Evolutionary conservation across 2,329 filamentous ascomycete genomes (phyloP), one percentile per base, ranked within the genome.

Genomic region (Curvularia eragrostidis): DNA sequence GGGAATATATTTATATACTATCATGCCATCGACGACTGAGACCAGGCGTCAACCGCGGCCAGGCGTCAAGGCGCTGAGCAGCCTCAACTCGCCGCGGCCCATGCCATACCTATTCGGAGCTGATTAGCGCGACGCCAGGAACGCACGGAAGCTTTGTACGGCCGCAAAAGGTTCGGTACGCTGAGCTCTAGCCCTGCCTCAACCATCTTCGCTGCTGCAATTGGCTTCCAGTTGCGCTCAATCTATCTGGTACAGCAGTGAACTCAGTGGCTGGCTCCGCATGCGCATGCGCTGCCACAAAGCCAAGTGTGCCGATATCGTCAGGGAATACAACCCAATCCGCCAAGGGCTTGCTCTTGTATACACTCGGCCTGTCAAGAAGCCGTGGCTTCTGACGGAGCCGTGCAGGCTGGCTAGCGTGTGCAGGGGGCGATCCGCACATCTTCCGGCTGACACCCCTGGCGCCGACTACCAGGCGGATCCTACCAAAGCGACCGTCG

Each of bases 391-490:
- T 49, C 44, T 19, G 21, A 12, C 34, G 18, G 41, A 28, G 18
- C 54, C 46, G 54, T 57, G 58, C 48, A 42, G 21, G 8, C 19
- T 34, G 30, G 46, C n/a, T 15, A 43, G 58, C 58, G 49, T 51
- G 54, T 42, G 54, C 54, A 52, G 41, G 32, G 21, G 12, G 47
- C 34, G 54, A 51, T 50, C 50, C 58, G 47, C 47, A 50, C 51
- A 43, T 43, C 34, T 61, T 52, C 58, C 58, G 50, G 48, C 41
- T 48, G 42, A 53, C 55, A 55, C 58, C 58, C 58, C 55, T 58
- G 58, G 51, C 50, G 55, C 55, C 51, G 39, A 54, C 51, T 58
- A 49, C 47, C 34, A 54, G 39, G 51, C 51, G 55, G 46, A 58
- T 58, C 51, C 39, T 54, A 46, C 48, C 51, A 54, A 21, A 39